These are phyloP conservation scores for Pseudognaphalium luteoalbum DNA, from an alignment of 129 eudicot species.

Conservation along the genomic window DNA sequence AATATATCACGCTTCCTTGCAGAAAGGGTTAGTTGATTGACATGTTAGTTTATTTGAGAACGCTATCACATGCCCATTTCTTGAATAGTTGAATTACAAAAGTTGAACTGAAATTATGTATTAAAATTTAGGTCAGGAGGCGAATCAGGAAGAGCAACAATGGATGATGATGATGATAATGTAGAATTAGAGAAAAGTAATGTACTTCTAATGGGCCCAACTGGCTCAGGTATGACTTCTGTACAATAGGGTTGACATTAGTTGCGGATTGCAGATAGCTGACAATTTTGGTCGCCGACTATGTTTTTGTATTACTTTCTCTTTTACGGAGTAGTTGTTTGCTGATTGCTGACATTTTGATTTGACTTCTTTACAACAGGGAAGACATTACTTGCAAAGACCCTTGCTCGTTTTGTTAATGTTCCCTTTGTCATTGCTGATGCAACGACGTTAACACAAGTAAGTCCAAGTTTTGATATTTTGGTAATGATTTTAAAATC, in stretches of 20 bases:
- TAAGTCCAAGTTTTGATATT: slow-evolving; percentile 22
- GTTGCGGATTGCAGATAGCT: background rate
- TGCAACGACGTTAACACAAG: slow-evolving; percentile 97
- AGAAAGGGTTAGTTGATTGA: slow-evolving; percentile 63
- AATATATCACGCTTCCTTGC: slow-evolving; percentile 65
- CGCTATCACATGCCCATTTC: background rate
- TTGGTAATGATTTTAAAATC: background rate
- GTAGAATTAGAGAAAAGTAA: slow-evolving; percentile 97
- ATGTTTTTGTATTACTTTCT: background rate
- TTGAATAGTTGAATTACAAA: background rate
- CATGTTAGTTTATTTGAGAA: background rate
- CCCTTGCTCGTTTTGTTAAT: slow-evolving; percentile 93
- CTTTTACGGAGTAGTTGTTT: background rate
- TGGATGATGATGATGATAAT: slow-evolving; percentile 75
- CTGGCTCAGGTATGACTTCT: slow-evolving; percentile 76
- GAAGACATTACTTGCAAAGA: slow-evolving; percentile 93
- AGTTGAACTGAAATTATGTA: slow-evolving; percentile 30
- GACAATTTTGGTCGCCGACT: slow-evolving; percentile 3
- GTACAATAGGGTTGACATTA: background rate
- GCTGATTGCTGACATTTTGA: slow-evolving; percentile 13
- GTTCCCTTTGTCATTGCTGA: slow-evolving; percentile 97
- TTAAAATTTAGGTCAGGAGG: slow-evolving; percentile 62
- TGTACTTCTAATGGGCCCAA: slow-evolving; percentile 96
- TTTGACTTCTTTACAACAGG: slow-evolving; percentile 43
- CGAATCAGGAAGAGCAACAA: slow-evolving; percentile 38